These are phyloP conservation scores for Cryphonectria nitschkei DNA, from an alignment of 2,329 filamentous ascomycete species.

Conservation along the genomic window DNA sequence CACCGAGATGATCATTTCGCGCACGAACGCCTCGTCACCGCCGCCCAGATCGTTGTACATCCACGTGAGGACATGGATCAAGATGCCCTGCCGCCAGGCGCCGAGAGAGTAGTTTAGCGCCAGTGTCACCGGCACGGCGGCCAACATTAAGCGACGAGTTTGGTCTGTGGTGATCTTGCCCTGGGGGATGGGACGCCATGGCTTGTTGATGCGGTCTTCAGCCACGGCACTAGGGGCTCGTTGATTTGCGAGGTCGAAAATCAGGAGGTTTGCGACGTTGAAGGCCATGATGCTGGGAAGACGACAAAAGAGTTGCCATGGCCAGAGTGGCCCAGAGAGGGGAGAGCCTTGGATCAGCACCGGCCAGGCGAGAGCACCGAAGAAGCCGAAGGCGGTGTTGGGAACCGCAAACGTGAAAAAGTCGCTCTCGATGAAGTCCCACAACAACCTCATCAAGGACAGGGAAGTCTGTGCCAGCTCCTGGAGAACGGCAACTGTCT, in stretches of 20 bases:
- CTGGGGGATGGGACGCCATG: conserved; percentile 30
- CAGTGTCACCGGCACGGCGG: conserved; percentile 33
- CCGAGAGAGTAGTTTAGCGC: conserved; percentile 34
- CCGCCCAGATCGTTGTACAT: conserved; percentile 36
- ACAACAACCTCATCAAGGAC: conserved; percentile 22
- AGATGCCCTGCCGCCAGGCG: conserved; percentile 31
- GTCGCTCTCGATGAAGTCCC: conserved; percentile 35
- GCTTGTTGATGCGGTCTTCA: conserved; percentile 30
- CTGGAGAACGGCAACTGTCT: background rate
- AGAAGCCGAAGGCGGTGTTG: conserved; percentile 38
- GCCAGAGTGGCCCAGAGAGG: background rate
- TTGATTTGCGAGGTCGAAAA: conserved; percentile 25
- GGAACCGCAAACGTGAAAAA: conserved; percentile 36
- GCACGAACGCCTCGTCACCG: conserved; percentile 31
- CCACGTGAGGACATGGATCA: conserved; percentile 33
- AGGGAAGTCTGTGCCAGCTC: background rate
- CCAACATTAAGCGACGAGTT: conserved; percentile 24
- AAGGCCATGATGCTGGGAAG: conserved; percentile 32
- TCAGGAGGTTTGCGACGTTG: conserved; percentile 24
- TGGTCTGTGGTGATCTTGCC: conserved; percentile 36
- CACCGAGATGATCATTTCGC: conserved; percentile 33
- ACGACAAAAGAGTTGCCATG: conserved; percentile 11
- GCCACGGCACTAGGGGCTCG: conserved; percentile 18
- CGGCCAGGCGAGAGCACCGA: conserved; percentile 34
- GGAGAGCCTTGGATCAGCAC: background rate